Evolutionary conservation across 129 eudicot genomes (phyloP), one percentile per base, ranked within the genome.

Genomic region (Lactuca saligna): DNA sequence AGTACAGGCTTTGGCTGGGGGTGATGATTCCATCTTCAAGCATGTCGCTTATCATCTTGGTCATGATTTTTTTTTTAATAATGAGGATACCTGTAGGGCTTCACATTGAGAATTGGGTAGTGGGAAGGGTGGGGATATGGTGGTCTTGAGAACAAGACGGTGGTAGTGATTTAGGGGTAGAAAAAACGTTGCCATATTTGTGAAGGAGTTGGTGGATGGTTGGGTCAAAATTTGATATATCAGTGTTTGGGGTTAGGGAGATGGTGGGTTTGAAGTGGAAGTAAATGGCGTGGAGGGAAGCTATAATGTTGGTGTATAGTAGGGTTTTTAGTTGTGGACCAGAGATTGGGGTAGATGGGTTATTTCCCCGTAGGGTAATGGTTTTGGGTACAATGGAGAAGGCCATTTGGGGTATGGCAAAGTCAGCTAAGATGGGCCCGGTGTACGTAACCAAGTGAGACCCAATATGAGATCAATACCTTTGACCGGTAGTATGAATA

Each of bases 91-190:
- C 65, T 31, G 48, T 60, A 60, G 0, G 65, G 65, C 2, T 20
- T 42, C 0, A 60, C 48, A 14, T 33, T 60, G 2, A 60, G 0
- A 44, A 49, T 34, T 17, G 12, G 29, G 10, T 16, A 0, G 7
- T 60, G 0, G 65, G 31, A 1, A 33, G 2, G 6, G 37, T 17
- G 29, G n/a, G 46, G 3, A 60, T 60, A 2, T 35, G 25, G 15
- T 60, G 65, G 29, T 60, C 65, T 0, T 60, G 65, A 5, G 39
- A 10, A 10, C 65, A 29, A 5, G 65, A 17, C 35, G 65, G 65
- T 5, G 65, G 65, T 2, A 60, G 7, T 5, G 20, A 1, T 0
- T 20, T 33, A 5, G 65, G 65, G 1, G 20, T 60, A 2, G 35
- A 5, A 37, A 35, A 60, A 10, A 60, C 37, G 10, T 12, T 3